Evolutionary conservation across 2,329 filamentous ascomycete species (phyloP), one percentile per base, ranked within the genome.

Genomic region (Ceratocystis lukuohia): DNA sequence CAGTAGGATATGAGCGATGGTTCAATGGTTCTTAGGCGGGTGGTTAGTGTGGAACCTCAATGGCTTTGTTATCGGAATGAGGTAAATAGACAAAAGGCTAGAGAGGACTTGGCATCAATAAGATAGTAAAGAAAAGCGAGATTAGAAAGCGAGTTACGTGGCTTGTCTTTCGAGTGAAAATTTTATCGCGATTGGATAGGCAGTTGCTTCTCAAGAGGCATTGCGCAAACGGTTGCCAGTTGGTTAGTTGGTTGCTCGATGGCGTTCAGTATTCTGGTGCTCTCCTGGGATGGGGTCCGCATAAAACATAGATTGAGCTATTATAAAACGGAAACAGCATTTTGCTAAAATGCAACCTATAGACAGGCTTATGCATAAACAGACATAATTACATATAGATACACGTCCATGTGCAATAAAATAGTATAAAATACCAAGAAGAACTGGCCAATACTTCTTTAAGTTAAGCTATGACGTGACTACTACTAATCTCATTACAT

Each of bases 311-410:
- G 53, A 30, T 4, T 17, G 56, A 59, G 28, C 5, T 15, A 10
- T 59, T 22, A 37, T 17, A 59, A 59, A 59, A 59, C 33, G 56
- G 56, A 59, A 37, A 20, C 56, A 8, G 7, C 17, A 37, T 59
- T 59, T 30, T 59, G 56, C 56, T 59, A 59, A 59, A 59, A 59
- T 30, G 12, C 56, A 59, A 59, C 56, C 56, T 7, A 59, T 37
- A 20, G 22, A n/a, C 20, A 53, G 48, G 25, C 48, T 25, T 5
- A 53, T 53, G 22, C n/a, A 22, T 22, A 20, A 22, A 5, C 37
- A 41, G 4, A 15, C 37, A 41, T 22, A 10, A 50, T 4, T 20
- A 22, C 48, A 50, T 10, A 10, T 7, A 10, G 7, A 53, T 12
- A 15, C 48, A 53, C 6, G 15, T 53, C 28, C 20, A 5, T 15